Evolutionary conservation across 495 filamentous ascomycete species (phyloP), one percentile per base, ranked within the genome.

Genomic region (Aspergillus homomorphus): DNA sequence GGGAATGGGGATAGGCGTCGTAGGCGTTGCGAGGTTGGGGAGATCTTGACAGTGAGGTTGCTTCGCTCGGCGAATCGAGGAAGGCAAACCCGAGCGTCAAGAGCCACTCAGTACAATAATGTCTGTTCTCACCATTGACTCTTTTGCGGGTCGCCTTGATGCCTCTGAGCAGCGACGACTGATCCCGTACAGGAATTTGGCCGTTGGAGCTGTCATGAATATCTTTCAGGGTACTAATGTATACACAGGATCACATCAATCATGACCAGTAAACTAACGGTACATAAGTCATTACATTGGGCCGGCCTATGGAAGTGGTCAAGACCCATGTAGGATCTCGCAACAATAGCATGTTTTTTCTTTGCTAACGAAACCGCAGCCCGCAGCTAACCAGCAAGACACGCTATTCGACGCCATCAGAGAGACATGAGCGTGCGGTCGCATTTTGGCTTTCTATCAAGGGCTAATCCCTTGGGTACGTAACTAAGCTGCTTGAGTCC

Each of bases 21-120:
- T 45, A 96, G 87, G 70, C 91, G 88, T 73, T 95, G 89, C 18
- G 89, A 92, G 43, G 79, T 75, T 19, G 91, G 91, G 2, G 89
- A 87, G 55, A 95, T 90, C 58, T 83, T 82, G 59, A 96, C 91
- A 30, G 64, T 71, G 61, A 95, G 83, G 26, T 77, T 60, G 19
- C 65, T 49, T 57, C 89, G 88, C 65, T 92, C 83, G 61, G 73
- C 71, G 57, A 81, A 79, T 3, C 91, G 91, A 60, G 91, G 90
- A 19, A 90, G 90, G 77, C 26, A 9, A 9, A 28, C 4, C 26
- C n/a, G n/a, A n/a, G n/a, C n/a, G n/a, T n/a, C n/a, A n/a, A n/a
- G n/a, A n/a, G n/a, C n/a, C n/a, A n/a, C n/a, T 9, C 26, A 28
- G 26, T 9, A 28, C 26, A 28, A 28, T 28, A 9, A 9, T 4